phyloP scores from a whole-genome alignment of 2,329 filamentous ascomycete species.

The Verticillium zaregamsianum region DNA sequence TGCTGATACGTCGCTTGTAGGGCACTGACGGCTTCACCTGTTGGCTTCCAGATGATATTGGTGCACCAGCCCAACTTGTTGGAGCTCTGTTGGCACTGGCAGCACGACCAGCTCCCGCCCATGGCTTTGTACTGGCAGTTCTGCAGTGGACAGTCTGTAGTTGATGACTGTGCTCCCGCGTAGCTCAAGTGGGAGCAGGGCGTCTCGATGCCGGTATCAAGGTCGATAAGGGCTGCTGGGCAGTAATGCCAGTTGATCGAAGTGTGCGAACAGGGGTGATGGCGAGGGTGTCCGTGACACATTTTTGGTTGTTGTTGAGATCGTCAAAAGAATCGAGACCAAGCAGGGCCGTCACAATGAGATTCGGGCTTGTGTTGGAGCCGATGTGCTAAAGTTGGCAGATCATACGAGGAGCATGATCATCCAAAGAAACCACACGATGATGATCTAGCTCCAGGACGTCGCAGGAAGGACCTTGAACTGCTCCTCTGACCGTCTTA shows the following conservation, averaged over 20 bases:
- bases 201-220: conserved; percentile 43
- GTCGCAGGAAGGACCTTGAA: background rate
- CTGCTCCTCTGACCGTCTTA: background rate
- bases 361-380: too few relatives aligned
- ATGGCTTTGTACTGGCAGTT: conserved; percentile 48
- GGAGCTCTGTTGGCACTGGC: conserved; percentile 44
- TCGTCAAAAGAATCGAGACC: background rate
- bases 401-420: background rate
- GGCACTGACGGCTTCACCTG: conserved; percentile 18
- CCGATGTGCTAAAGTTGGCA: too few relatives aligned
- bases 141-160: conserved; percentile 41
- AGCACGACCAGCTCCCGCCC: conserved; percentile 50
- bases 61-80: conserved; percentile 52
- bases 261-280: conserved; percentile 49
- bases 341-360: background rate
- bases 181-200: conserved; percentile 46
- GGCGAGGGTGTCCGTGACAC: conserved; percentile 51
- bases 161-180: conserved; percentile 38
- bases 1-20: background rate
- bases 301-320: conserved; percentile 28
- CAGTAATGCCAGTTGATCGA: conserved; percentile 54
- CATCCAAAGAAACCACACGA: background rate
- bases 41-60: conserved; percentile 22
- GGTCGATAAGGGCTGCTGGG: conserved; percentile 42
- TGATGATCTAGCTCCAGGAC: background rate